Conservation (phyloP, 202 grass and related monocot genomes). For the Zizania palustris region DNA sequence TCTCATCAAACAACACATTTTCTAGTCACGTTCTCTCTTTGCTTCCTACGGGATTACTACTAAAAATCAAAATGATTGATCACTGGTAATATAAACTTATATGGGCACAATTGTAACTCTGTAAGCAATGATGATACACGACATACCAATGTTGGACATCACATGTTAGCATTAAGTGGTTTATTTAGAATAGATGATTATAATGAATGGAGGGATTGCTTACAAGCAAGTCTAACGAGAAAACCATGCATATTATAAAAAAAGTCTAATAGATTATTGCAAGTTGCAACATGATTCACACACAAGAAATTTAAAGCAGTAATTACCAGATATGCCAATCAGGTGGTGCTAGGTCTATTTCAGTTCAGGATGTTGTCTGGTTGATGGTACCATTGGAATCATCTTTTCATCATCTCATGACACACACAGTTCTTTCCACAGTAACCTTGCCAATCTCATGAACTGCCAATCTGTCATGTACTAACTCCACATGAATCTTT, state of each 20-base stretch:
- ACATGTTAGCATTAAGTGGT: not conserved
- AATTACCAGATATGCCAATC: slow-evolving; percentile 27
- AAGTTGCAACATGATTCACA: not conserved
- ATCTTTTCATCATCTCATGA: slow-evolving; percentile 3
- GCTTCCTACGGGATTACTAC: not conserved
- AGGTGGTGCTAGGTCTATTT: slow-evolving; percentile 12
- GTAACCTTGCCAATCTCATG: slow-evolving; percentile 20
- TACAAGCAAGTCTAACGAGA: slow-evolving; percentile 16
- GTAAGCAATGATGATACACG: slow-evolving; percentile 7
- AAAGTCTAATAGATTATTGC: not conserved
- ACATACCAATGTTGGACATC: slow-evolving; percentile 3
- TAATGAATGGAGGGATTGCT: slow-evolving; percentile 8
- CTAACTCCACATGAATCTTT: not conserved
- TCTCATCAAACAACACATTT: slow-evolving; percentile 20
- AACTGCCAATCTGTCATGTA: slow-evolving; percentile 19
- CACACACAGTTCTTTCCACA: slow-evolving; percentile 3
- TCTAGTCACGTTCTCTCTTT: not conserved
- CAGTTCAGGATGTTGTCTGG: slow-evolving; percentile 5
- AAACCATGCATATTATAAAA: slow-evolving; percentile 14
- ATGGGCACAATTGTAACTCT: not conserved
- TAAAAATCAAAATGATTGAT: not conserved
- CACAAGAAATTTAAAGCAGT: slow-evolving; percentile 3
- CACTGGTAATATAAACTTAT: slow-evolving; percentile 6
- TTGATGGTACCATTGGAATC: slow-evolving; percentile 13
- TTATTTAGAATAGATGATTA: not conserved